These are phyloP conservation scores for Pholiota conissans DNA, from an alignment of 768 basidiomycete species.

Conservation along the genomic window DNA sequence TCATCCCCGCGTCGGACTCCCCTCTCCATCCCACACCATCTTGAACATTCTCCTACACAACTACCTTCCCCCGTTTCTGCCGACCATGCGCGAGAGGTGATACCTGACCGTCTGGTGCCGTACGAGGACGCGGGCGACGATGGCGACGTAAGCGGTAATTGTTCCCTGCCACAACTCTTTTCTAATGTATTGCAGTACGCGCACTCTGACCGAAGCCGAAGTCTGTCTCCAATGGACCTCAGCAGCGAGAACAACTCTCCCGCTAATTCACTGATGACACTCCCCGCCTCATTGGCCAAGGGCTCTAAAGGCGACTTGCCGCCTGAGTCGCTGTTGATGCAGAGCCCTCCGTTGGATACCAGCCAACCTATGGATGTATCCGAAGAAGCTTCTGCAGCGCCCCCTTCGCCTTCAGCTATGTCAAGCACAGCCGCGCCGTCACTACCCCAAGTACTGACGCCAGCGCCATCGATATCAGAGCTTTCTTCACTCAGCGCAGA, in stretches of 20 bases:
- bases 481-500: not conserved
- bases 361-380: not conserved
- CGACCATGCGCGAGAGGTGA: slow-evolving; percentile 19
- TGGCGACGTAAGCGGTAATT: slow-evolving; percentile 16
- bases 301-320: not conserved
- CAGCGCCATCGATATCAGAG: not conserved
- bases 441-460: not conserved
- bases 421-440: not conserved
- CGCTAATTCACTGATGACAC: slow-evolving; percentile 10
- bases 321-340: not conserved
- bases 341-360: not conserved
- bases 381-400: not conserved
- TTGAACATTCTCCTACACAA: slow-evolving; percentile 18
- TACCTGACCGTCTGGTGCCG: slow-evolving; percentile 14
- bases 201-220: slow-evolving; percentile 36
- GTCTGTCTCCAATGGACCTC: slow-evolving; percentile 63
- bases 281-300: slow-evolving; percentile 3
- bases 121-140: slow-evolving; percentile 15
- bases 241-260: slow-evolving; percentile 45
- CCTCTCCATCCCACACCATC: not conserved
- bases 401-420: not conserved
- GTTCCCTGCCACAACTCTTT: not conserved
- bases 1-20: slow-evolving; percentile 1
- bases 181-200: slow-evolving; percentile 12
- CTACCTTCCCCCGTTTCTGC: slow-evolving; percentile 24